Evolutionary conservation across 441 rosid species (phyloP).

Genomic region (Euphorbia schlechtendalii): DNA sequence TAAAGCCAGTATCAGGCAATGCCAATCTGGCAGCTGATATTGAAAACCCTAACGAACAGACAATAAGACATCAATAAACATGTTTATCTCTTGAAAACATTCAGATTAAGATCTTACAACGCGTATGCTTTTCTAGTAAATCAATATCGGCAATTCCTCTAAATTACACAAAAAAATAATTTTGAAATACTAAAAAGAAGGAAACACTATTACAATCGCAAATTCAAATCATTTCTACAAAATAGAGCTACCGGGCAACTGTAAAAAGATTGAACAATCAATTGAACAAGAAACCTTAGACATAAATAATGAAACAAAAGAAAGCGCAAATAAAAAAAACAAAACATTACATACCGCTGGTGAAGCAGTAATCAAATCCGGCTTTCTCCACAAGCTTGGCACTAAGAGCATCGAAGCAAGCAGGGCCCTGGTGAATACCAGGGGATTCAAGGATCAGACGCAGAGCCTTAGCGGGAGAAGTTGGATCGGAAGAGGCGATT

Average conservation of each 20-base stretch:
- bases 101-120: too few species aligned
- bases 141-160: too few species aligned
- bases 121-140: too few species aligned
- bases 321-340: not conserved
- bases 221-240: not conserved
- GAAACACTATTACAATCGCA: not conserved
- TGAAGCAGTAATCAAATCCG: conserved; percentile 70
- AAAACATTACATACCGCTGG: conserved; percentile 45
- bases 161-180: too few species aligned
- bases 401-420: conserved; percentile 93
- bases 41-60: conserved; percentile 56
- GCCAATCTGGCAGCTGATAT: conserved; percentile 81
- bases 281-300: not conserved
- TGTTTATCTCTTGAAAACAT: not conserved
- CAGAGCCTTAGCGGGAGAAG: conserved; percentile 49
- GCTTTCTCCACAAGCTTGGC: conserved; percentile 80
- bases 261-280: too few species aligned
- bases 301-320: not conserved
- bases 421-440: conserved; percentile 85
- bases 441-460: conserved; percentile 58
- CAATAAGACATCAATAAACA: conserved; percentile 9
- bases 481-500: conserved; percentile 14
- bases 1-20: conserved; percentile 64
- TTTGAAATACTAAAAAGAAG: too few species aligned
- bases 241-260: too few species aligned